A percentile compares a stretch with the other conserved stretches of the same genome.
phyloP scores from a whole-genome alignment of 108 stramenopile species.

The Nitzschia inconspicua region DNA sequence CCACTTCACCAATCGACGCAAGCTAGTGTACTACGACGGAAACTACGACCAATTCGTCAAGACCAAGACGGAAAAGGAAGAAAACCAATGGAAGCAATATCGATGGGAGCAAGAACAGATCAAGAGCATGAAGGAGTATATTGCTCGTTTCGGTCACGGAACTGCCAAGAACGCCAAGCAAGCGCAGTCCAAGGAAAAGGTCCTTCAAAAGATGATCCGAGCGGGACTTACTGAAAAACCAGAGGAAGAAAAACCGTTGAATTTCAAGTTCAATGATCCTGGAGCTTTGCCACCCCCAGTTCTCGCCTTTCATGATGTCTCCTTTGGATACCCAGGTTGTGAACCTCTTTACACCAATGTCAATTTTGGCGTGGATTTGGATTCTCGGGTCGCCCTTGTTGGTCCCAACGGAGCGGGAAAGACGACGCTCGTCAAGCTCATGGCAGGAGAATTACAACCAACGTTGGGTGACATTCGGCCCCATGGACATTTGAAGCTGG shows the following conservation, averaged over 20 bases:
- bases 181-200: slow-evolving; percentile 89
- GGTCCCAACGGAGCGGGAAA: slow-evolving; percentile 95
- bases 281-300: slow-evolving; percentile 97
- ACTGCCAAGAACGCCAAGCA: slow-evolving; percentile 97
- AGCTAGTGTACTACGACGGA: slow-evolving; percentile 92
- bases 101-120: slow-evolving; percentile 98
- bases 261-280: slow-evolving; percentile 95
- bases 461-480: slow-evolving; percentile 93
- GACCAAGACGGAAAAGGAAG: slow-evolving; percentile 87
- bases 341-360: slow-evolving; percentile 90
- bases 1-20: slow-evolving; percentile 78
- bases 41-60: slow-evolving; percentile 98
- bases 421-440: slow-evolving; percentile 47
- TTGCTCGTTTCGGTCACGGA: slow-evolving; percentile 97
- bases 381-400: slow-evolving; percentile 93
- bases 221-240: slow-evolving; percentile 94
- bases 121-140: slow-evolving; percentile 96
- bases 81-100: slow-evolving; percentile 96
- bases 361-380: slow-evolving; percentile 97
- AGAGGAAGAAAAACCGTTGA: slow-evolving; percentile 90
- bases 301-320: slow-evolving; percentile 93
- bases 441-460: slow-evolving; percentile 90
- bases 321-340: slow-evolving; percentile 95
- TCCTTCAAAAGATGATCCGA: slow-evolving; percentile 94
- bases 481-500: slow-evolving; percentile 94